Base-by-base conservation (phyloP, 2,329 filamentous ascomycete species). In the Aspergillus fructus region DNA sequence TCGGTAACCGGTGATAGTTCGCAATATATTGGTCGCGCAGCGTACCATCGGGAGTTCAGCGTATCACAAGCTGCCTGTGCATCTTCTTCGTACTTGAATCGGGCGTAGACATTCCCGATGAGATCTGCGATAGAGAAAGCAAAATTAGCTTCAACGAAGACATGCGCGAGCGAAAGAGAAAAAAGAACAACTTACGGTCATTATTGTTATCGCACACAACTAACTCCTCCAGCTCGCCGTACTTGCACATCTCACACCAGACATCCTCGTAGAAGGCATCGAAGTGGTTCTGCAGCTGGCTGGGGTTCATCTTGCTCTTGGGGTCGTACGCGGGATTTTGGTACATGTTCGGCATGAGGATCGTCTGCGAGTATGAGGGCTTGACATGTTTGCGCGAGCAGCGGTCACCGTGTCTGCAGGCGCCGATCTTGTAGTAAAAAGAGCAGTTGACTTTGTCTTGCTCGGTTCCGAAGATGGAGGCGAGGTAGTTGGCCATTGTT, bases 391-490 rank as follows among this genome's bases (percentile, higher is more conserved):
- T 99, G 69, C 94, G 89, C 61, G 90, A 96, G 84, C 94, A 99
- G 72, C 94, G 91, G 80, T 99, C 94, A 74, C 94, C 94, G 83
- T 99, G 94, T 62, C 94, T 89, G 83, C 94, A 99, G 54, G 94
- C 94, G 75, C 94, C 94, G 77, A 99, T 99, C 83, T 99, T 99
- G 89, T 97, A 93, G 87, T 99, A 99, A 86, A 99, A 99, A 57
- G 90, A 94, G 85, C 94, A 97, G 85, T 97, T 97, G 82, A 97
- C 93, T 75, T 93, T 99, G 87, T 99, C 94, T 78, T 97, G 94
- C 84, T 99, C 94, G 30, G 94, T 99, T 72, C 94, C 94, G 83
- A 99, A 99, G 81, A 99, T 99, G 74, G 92, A 96, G 71, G 94
- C 94, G 76, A 99, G 90, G 76, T 97, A 97, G 83, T 97, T 97